Conservation (phyloP, 2,329 filamentous ascomycete species). For the Cadophora malorum region DNA sequence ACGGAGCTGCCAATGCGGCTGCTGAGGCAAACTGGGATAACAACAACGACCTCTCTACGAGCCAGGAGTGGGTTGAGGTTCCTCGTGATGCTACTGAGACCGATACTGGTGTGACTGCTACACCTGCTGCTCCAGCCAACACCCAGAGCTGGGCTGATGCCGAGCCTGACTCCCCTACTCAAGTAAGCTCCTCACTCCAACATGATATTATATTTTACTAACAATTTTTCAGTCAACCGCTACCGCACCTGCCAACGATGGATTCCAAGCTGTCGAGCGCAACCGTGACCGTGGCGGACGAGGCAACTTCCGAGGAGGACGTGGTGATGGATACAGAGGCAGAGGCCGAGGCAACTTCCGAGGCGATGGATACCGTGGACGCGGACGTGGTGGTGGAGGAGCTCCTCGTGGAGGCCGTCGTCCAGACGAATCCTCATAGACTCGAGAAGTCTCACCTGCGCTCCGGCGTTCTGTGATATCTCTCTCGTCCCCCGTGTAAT, state of each 20-base stretch:
- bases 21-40: constrained; percentile 71
- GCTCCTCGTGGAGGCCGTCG: constrained; percentile 38
- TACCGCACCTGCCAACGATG: constrained; percentile 59
- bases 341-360: constrained; percentile 49
- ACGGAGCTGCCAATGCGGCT: constrained; percentile 63
- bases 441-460: constrained; percentile 14
- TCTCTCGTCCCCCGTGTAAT: constrained; percentile 35
- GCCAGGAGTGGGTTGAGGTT: constrained; percentile 60
- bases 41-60: constrained; percentile 44
- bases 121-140: constrained; percentile 59
- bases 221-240: constrained; percentile 40
- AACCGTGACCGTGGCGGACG: constrained; percentile 59
- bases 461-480: constrained; percentile 16
- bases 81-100: constrained; percentile 77
- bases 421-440: constrained; percentile 33
- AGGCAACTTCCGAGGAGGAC: constrained; percentile 54
- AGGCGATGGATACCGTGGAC: constrained; percentile 49
- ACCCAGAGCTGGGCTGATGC: constrained; percentile 85
- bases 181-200: constrained; percentile 47
- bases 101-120: constrained; percentile 67
- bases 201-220: constrained; percentile 5
- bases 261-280: constrained; percentile 74
- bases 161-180: constrained; percentile 60
- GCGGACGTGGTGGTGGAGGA: constrained; percentile 38
- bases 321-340: constrained; percentile 44